phyloP scores from a whole-genome alignment of 2,329 filamentous ascomycete genomes.

The Scopulariopsis brevicaulis region DNA sequence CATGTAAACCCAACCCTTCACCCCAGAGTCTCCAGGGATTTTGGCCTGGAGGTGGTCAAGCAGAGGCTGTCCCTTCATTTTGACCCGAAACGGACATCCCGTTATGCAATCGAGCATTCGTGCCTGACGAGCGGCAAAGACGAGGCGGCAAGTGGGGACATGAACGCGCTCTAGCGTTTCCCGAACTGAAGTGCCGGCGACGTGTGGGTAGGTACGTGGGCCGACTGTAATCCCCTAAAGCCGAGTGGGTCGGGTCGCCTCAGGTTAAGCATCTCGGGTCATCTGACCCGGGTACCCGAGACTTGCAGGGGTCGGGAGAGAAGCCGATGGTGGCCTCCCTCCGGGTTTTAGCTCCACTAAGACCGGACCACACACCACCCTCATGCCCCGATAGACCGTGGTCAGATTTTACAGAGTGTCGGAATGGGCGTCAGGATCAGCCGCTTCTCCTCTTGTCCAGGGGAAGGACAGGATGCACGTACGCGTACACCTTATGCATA shows the following conservation, averaged over 20 bases:
- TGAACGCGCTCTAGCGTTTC: not conserved
- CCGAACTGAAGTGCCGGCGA: not conserved
- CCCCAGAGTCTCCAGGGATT: too few relatives aligned
- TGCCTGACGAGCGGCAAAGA: not conserved
- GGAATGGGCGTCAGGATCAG: not conserved
- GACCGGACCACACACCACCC: not conserved
- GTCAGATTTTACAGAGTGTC: not conserved
- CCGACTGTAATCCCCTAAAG: too few relatives aligned
- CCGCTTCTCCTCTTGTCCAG: not conserved
- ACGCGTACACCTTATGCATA: not conserved
- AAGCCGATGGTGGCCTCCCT: not conserved
- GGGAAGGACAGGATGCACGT: not conserved
- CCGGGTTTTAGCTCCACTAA: not conserved
- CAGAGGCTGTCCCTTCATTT: not conserved
- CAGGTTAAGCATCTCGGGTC: too few relatives aligned
- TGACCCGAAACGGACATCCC: not conserved
- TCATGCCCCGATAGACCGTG: not conserved
- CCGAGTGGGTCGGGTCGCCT: too few relatives aligned
- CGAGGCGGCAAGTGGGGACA: not conserved
- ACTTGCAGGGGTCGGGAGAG: not conserved
- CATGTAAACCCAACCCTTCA: not conserved
- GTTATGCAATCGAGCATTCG: not conserved
- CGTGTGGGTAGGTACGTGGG: too few relatives aligned
- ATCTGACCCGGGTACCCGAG: not conserved
- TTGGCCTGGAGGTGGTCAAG: too few relatives aligned